Evolutionary conservation across 139 green algal species (phyloP).

Genomic region (Micractinium sp.): DNA sequence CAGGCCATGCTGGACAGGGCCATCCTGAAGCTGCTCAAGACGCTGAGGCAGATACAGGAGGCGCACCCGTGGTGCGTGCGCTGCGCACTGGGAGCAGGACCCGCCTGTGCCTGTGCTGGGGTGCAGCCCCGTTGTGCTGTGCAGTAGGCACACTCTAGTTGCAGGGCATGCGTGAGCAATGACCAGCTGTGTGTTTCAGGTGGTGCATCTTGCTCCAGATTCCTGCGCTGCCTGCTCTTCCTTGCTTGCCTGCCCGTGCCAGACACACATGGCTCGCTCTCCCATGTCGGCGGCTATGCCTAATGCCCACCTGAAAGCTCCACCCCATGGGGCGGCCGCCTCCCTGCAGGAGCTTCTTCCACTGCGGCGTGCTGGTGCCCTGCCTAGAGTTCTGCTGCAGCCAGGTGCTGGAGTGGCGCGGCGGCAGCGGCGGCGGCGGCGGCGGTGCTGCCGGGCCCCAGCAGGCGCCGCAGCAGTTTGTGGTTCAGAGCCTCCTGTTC

Average conservation of each 20-base stretch:
- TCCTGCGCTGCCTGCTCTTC: not conserved
- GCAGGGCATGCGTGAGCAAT: not conserved
- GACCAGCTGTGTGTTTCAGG: not conserved
- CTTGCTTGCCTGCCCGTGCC: not conserved
- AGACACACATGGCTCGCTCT: too few species aligned
- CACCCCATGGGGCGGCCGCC: too few species aligned
- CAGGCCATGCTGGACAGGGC: conserved; percentile 73
- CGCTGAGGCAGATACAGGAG: conserved; percentile 70
- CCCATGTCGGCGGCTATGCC: too few species aligned
- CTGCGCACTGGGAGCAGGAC: too few species aligned
- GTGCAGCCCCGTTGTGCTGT: too few species aligned
- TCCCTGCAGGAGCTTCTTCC: conserved; percentile 70
- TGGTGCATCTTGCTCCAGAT: not conserved
- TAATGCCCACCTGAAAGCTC: too few species aligned
- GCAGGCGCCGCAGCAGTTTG: conserved; percentile 30
- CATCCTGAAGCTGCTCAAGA: conserved; percentile 88
- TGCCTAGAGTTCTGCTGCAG: conserved; percentile 66
- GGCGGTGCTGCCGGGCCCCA: conserved; percentile 5
- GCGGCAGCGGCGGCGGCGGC: conserved; percentile 6
- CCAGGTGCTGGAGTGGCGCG: conserved; percentile 49
- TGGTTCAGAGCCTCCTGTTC: conserved; percentile 66
- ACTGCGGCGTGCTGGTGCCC: conserved; percentile 64
- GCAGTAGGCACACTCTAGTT: not conserved
- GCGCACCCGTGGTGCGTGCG: conserved; percentile 78
- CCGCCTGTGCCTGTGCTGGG: too few species aligned